Percentiles rank a stretch among this genome's conserved stretches.
phyloP scores from a whole-genome alignment of 805 yeast genomes.

The Candida gorgasii region DNA sequence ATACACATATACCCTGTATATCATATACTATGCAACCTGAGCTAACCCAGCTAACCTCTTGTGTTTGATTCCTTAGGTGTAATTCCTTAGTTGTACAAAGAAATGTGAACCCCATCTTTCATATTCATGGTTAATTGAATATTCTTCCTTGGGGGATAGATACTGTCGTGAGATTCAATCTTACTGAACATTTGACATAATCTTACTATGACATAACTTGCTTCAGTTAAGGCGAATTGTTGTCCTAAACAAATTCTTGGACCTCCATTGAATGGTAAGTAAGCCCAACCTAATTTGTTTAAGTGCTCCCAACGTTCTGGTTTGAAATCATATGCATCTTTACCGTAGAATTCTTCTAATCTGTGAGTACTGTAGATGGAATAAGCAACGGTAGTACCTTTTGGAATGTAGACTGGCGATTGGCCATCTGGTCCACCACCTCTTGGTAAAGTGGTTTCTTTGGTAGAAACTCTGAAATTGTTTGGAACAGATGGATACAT shows the following conservation, averaged over 20 bases:
- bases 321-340: slow-evolving; percentile 42
- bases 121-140: slow-evolving; percentile 30
- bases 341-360: slow-evolving; percentile 39
- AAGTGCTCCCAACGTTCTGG: slow-evolving; percentile 51
- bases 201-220: slow-evolving; percentile 44
- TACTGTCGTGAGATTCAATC: slow-evolving; percentile 20
- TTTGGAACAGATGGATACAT: slow-evolving; percentile 54
- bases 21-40: background rate
- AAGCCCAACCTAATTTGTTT: slow-evolving; percentile 45
- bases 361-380: slow-evolving; percentile 46
- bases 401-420: slow-evolving; percentile 40
- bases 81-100: slow-evolving; percentile 7
- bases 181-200: slow-evolving; percentile 27
- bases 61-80: too few relatives aligned
- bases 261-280: slow-evolving; percentile 56
- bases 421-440: slow-evolving; percentile 46
- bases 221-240: slow-evolving; percentile 56
- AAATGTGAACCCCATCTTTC: slow-evolving; percentile 14
- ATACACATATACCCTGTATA: background rate
- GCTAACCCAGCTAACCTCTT: too few relatives aligned
- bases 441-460: slow-evolving; percentile 48
- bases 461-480: slow-evolving; percentile 47
- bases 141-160: slow-evolving; percentile 33
- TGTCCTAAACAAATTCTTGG: slow-evolving; percentile 59
- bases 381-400: slow-evolving; percentile 45